These are phyloP conservation scores for Canavalia ensiformis DNA, from an alignment of 306 rosid genomes.

Conservation along the genomic window DNA sequence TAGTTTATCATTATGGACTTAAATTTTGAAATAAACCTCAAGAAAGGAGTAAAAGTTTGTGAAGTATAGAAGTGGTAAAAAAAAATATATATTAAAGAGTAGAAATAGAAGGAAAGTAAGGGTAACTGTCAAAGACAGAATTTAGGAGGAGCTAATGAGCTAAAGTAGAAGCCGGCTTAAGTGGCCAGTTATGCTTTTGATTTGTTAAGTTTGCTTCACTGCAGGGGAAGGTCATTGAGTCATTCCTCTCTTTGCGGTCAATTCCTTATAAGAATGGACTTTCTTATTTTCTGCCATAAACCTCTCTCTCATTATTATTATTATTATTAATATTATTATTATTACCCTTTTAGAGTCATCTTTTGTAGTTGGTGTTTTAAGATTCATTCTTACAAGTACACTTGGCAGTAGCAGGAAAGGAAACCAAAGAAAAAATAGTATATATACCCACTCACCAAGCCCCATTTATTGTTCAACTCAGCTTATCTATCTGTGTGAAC, in stretches of 20 bases:
- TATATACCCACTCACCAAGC: constrained; percentile 41
- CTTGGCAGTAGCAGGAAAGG: constrained; percentile 25
- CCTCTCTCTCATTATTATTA: constrained; percentile 20
- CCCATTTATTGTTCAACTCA: constrained; percentile 27
- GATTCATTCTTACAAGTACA: constrained; percentile 3
- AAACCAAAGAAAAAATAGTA: constrained; percentile 32
- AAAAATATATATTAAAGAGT: background rate
- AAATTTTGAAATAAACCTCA: constrained; percentile 3
- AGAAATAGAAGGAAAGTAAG: constrained; percentile 44
- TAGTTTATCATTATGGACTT: background rate
- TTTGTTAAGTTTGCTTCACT: constrained; percentile 60
- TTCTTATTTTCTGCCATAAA: constrained; percentile 51
- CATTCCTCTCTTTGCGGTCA: constrained; percentile 66
- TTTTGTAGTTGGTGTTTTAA: constrained; percentile 38
- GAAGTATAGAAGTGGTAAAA: background rate
- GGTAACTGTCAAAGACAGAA: constrained; percentile 55
- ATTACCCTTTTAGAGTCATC: constrained; percentile 32
- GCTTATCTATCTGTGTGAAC: constrained; percentile 32
- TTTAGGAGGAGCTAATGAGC: constrained; percentile 51
- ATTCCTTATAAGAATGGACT: constrained; percentile 62
- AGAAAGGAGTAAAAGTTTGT: background rate
- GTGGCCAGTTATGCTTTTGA: constrained; percentile 48
- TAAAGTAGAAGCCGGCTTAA: constrained; percentile 48
- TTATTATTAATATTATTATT: constrained; percentile 12
- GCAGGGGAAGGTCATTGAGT: constrained; percentile 50